Conservation (phyloP, 306 rosid species). For the Purshia tridentata region DNA sequence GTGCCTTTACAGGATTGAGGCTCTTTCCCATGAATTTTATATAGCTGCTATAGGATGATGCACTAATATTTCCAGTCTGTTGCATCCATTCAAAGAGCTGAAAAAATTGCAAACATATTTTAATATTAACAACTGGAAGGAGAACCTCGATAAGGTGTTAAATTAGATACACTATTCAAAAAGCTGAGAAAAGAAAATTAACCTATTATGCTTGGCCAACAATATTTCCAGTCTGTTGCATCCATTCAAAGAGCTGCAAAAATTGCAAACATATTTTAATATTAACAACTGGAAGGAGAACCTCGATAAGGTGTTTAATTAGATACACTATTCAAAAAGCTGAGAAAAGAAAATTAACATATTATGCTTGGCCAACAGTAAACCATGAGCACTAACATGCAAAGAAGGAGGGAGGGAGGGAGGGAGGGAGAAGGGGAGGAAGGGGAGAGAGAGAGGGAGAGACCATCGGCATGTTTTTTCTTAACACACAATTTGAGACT, state of each 20-base stretch:
- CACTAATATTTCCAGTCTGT: slow-evolving; percentile 60
- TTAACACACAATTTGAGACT: background rate
- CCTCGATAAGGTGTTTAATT: background rate
- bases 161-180: background rate
- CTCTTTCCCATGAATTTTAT: slow-evolving; percentile 65
- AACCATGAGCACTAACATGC: background rate
- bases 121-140: slow-evolving; percentile 6
- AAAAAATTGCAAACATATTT: slow-evolving; percentile 21
- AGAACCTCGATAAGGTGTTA: background rate
- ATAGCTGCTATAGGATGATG: slow-evolving; percentile 64
- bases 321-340: background rate
- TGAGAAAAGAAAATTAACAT: background rate
- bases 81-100: slow-evolving; percentile 96
- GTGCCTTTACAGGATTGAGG: slow-evolving; percentile 56
- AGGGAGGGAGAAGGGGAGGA: background rate
- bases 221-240: slow-evolving; percentile 69
- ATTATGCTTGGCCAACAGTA: background rate
- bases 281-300: slow-evolving; percentile 11
- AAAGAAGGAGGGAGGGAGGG: background rate
- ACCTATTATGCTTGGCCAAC: too few relatives aligned
- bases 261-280: background rate
- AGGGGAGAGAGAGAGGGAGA: background rate
- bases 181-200: background rate
- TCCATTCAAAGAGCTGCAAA: slow-evolving; percentile 88
- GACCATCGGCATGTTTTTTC: background rate